Evolutionary conservation across 2,329 filamentous ascomycete genomes (phyloP).

Genomic region (Colletotrichum plurivorum): DNA sequence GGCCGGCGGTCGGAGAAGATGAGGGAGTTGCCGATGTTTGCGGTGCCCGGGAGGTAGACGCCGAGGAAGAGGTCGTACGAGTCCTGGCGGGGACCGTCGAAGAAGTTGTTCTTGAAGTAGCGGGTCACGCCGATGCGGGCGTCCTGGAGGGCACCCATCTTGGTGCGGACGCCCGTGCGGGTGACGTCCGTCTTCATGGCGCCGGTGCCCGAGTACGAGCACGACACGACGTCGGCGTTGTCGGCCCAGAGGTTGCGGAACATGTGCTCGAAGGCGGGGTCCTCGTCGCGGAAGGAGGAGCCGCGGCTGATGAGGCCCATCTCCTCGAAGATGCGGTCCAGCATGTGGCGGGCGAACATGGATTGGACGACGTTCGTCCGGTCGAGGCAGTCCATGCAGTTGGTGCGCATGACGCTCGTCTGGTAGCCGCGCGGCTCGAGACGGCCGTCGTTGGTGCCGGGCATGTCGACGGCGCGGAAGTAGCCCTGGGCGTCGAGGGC

Average conservation of each 20-base stretch:
- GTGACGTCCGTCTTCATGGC: constrained; percentile 99
- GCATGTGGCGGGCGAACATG: constrained; percentile 91
- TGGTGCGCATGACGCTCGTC: constrained; percentile 93
- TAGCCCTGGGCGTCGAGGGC: constrained; percentile 86
- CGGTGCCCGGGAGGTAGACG: constrained; percentile 81
- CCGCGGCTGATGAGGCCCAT: constrained; percentile 83
- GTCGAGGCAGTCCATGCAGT: constrained; percentile 99
- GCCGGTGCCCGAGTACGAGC: constrained; percentile 93
- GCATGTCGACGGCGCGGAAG: constrained; percentile 92
- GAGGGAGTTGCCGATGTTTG: constrained; percentile 77
- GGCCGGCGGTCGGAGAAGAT: constrained; percentile 90
- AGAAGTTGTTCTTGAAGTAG: constrained; percentile 94
- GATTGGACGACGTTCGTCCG: constrained; percentile 98
- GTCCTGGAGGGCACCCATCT: constrained; percentile 87
- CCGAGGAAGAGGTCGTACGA: constrained; percentile 96
- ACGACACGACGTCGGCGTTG: constrained; percentile 95
- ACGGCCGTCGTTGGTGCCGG: constrained; percentile 76
- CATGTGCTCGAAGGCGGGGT: constrained; percentile 85
- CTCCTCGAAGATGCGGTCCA: constrained; percentile 91
- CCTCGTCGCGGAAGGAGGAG: constrained; percentile 81
- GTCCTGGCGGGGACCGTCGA: constrained; percentile 94
- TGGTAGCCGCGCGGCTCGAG: constrained; percentile 87
- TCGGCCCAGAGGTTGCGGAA: constrained; percentile 99
- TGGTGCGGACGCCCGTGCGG: constrained; percentile 90
- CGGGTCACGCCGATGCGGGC: constrained; percentile 89